phyloP scores from a whole-genome alignment of 2,329 filamentous ascomycete genomes.

The Pezicula carpinea region DNA sequence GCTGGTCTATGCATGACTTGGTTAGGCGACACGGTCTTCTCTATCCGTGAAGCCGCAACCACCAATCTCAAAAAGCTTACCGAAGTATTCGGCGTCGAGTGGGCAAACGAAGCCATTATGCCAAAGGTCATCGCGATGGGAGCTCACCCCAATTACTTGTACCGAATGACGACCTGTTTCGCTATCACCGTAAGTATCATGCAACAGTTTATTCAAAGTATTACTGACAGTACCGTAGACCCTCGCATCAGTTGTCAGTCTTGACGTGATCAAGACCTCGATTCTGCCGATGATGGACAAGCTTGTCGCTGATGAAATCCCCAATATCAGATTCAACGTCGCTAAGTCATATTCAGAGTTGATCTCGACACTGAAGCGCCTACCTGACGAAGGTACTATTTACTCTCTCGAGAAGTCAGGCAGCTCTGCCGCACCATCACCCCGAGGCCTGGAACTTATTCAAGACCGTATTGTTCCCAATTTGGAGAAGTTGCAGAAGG shows the following conservation, averaged over 20 bases:
- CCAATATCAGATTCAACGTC: conserved; percentile 99
- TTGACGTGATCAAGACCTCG: conserved; percentile 87
- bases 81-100: conserved; percentile 96
- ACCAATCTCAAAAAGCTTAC: conserved; percentile 98
- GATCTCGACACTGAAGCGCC: conserved; percentile 83
- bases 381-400: conserved; percentile 85
- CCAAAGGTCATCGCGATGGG: conserved; percentile 99
- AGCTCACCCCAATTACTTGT: conserved; percentile 96
- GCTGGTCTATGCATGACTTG: conserved; percentile 96
- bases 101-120: conserved; percentile 95
- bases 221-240: conserved; percentile 55
- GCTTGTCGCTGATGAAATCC: conserved; percentile 89
- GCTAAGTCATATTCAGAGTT: conserved; percentile 94
- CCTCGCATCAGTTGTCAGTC: conserved; percentile 83
- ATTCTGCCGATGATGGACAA: conserved; percentile 96
- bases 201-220: background rate
- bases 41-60: conserved; percentile 94
- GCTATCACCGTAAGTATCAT: conserved; percentile 81
- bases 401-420: conserved; percentile 79
- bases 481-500: conserved; percentile 91
- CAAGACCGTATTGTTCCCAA: conserved; percentile 83
- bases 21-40: conserved; percentile 98
- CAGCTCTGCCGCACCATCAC: conserved; percentile 55
- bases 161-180: conserved; percentile 99
- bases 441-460: conserved; percentile 73